Conservation (phyloP, 2,329 filamentous ascomycete genomes). For the Incumbomyces lentus region DNA sequence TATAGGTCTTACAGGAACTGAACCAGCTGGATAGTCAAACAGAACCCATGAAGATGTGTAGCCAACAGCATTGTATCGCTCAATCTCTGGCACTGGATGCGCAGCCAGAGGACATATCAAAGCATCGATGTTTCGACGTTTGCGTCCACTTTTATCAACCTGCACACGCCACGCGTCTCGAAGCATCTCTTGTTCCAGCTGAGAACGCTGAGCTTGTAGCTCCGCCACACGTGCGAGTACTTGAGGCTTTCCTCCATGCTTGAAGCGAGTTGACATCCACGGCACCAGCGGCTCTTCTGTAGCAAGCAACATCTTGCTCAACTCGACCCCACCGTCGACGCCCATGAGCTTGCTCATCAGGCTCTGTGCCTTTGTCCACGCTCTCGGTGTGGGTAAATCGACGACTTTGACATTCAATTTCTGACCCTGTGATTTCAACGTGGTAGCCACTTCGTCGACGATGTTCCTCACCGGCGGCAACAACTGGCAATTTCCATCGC, state of each 20-base stretch:
- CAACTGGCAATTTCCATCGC: slow-evolving; percentile 28
- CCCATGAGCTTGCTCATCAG: slow-evolving; percentile 50
- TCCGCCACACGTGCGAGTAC: slow-evolving; percentile 40
- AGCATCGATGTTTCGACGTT: slow-evolving; percentile 43
- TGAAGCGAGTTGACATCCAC: slow-evolving; percentile 46
- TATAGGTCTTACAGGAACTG: slow-evolving; percentile 45
- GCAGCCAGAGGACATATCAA: slow-evolving; percentile 55
- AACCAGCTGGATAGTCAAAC: slow-evolving; percentile 52
- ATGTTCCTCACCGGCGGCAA: slow-evolving; percentile 32
- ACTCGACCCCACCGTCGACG: slow-evolving; percentile 45
- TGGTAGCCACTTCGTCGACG: slow-evolving; percentile 29
- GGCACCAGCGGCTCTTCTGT: slow-evolving; percentile 49
- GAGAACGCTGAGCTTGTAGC: slow-evolving; percentile 42
- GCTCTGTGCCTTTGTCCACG: slow-evolving; percentile 46
- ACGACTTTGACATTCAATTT: slow-evolving; percentile 44
- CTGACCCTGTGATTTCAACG: slow-evolving; percentile 19
- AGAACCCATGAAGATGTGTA: slow-evolving; percentile 54
- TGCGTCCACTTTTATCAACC: slow-evolving; percentile 25
- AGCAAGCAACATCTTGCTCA: slow-evolving; percentile 47
- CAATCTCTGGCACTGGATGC: slow-evolving; percentile 52
- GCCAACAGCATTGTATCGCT: slow-evolving; percentile 52
- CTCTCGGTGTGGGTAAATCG: slow-evolving; percentile 44
- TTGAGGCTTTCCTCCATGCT: slow-evolving; percentile 35
- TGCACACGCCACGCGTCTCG: slow-evolving; percentile 44
- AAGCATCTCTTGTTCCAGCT: slow-evolving; percentile 44